phyloP scores from a whole-genome alignment of 331 rosid genomes.

The Telfairia occidentalis region DNA sequence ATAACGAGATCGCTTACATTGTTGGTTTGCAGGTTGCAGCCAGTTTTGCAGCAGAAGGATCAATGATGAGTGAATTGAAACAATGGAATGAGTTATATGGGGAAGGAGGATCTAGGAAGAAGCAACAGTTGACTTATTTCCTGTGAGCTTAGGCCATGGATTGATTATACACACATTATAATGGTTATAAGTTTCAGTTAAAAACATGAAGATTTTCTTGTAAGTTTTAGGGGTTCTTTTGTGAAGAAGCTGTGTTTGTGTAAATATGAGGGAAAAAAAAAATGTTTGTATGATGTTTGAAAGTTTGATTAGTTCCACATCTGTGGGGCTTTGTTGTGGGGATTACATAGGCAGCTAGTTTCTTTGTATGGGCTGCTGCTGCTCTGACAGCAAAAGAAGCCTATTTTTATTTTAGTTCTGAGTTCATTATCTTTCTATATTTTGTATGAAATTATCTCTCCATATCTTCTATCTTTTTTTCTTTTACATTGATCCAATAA shows the following conservation, averaged over 20 bases:
- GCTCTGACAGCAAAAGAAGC: background rate
- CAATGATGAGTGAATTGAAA: constrained; percentile 75
- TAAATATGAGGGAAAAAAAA: constrained; percentile 7
- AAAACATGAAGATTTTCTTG: background rate
- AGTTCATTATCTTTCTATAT: background rate
- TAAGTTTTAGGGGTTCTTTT: background rate
- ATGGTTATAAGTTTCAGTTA: background rate
- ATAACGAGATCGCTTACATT: background rate
- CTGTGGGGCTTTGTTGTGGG: background rate
- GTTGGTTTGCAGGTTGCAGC: constrained; percentile 57
- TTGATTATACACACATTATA: background rate
- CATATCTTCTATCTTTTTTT: background rate
- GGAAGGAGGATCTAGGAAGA: constrained; percentile 91
- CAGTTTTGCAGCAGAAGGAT: constrained; percentile 81
- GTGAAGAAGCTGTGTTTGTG: constrained; percentile 10
- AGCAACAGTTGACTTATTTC: constrained; percentile 68
- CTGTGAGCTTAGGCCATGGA: constrained; percentile 31
- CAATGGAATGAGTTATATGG: constrained; percentile 88
- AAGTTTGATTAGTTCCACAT: constrained; percentile 3
- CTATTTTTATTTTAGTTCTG: background rate
- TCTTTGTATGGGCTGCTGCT: constrained; percentile 3
- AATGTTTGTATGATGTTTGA: constrained; percentile 5
- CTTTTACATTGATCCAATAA: no score
- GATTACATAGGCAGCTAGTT: constrained; percentile 3
- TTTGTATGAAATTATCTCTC: background rate